Conservation (phyloP, 768 basidiomycete species). For the Boletellus sp. region DNA sequence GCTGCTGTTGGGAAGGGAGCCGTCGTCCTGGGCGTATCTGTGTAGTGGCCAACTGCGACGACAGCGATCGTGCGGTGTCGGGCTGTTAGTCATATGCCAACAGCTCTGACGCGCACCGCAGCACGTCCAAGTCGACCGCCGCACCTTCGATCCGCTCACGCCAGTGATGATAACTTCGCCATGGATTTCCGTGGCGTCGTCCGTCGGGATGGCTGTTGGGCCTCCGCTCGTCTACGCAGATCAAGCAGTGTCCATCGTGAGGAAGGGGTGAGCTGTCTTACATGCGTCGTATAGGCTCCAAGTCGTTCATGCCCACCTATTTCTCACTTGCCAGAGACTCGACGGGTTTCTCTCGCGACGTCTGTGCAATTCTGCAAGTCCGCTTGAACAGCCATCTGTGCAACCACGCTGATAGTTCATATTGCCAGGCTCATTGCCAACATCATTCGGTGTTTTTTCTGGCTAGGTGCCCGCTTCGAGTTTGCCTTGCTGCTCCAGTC, state of each 20-base stretch:
- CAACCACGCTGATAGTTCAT: constrained; percentile 8
- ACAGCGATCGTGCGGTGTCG: no score
- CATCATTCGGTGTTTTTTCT: constrained; percentile 87
- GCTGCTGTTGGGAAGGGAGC: not conserved
- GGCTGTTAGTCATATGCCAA: no score
- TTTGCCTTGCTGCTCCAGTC: constrained; percentile 75
- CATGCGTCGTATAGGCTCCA: not conserved
- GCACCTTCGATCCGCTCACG: not conserved
- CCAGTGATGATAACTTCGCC: constrained; percentile 39
- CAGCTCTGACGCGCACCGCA: not conserved
- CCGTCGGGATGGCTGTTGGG: constrained; percentile 80
- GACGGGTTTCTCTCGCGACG: constrained; percentile 82
- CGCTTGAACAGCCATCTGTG: not conserved
- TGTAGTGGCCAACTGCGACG: constrained; percentile 1
- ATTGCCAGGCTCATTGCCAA: constrained; percentile 67
- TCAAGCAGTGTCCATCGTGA: constrained; percentile 76
- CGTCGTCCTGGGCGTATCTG: not conserved
- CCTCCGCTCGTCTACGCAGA: constrained; percentile 84
- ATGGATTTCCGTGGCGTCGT: constrained; percentile 69
- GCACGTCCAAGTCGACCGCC: not conserved
- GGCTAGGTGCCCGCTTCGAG: constrained; percentile 81
- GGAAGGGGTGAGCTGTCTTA: constrained; percentile 52
- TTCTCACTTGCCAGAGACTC: constrained; percentile 53
- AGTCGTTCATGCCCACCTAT: constrained; percentile 3
- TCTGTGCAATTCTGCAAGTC: constrained; percentile 76